Conservation (phyloP, 768 basidiomycete species). For the Termitomyces sp. region DNA sequence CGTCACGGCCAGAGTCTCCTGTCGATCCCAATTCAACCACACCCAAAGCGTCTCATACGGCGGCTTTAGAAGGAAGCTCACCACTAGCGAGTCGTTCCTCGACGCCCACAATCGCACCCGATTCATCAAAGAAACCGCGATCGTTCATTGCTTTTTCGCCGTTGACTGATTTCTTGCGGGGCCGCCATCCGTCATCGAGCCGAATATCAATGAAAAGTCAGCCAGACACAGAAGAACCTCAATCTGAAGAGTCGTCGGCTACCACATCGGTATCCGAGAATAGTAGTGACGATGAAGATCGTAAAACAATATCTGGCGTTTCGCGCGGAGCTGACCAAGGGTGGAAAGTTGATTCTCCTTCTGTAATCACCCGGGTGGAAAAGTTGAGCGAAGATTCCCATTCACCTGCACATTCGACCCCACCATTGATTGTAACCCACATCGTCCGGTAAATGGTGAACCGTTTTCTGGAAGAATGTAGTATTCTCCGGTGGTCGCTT, state of each 20-base stretch:
- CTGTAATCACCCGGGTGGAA: slow-evolving; percentile 5
- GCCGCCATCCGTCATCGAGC: slow-evolving; percentile 53
- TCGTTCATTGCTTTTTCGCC: slow-evolving; percentile 61
- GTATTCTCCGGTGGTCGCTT: neutral
- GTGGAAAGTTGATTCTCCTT: neutral
- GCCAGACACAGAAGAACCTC: slow-evolving; percentile 14
- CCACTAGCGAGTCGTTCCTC: slow-evolving; percentile 53
- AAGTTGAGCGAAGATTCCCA: slow-evolving; percentile 9
- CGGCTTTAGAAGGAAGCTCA: slow-evolving; percentile 31
- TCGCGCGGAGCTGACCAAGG: slow-evolving; percentile 7
- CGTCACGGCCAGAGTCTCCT: slow-evolving; percentile 21
- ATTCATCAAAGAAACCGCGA: slow-evolving; percentile 37
- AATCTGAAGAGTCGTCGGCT: slow-evolving; percentile 13
- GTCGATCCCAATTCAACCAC: slow-evolving; percentile 27
- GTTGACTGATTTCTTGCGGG: slow-evolving; percentile 60
- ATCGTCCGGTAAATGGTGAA: slow-evolving; percentile 5
- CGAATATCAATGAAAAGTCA: slow-evolving; percentile 19
- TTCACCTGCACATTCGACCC: slow-evolving; percentile 6
- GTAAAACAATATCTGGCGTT: slow-evolving; percentile 34
- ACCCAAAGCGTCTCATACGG: slow-evolving; percentile 30
- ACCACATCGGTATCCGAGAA: slow-evolving; percentile 11
- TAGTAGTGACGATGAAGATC: slow-evolving; percentile 37
- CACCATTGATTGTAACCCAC: slow-evolving; percentile 3
- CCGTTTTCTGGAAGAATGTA: neutral
- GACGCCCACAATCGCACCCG: slow-evolving; percentile 49